These are phyloP conservation scores for Colletotrichum falcatum DNA, from an alignment of 2,329 filamentous ascomycete species.

Conservation along the genomic window DNA sequence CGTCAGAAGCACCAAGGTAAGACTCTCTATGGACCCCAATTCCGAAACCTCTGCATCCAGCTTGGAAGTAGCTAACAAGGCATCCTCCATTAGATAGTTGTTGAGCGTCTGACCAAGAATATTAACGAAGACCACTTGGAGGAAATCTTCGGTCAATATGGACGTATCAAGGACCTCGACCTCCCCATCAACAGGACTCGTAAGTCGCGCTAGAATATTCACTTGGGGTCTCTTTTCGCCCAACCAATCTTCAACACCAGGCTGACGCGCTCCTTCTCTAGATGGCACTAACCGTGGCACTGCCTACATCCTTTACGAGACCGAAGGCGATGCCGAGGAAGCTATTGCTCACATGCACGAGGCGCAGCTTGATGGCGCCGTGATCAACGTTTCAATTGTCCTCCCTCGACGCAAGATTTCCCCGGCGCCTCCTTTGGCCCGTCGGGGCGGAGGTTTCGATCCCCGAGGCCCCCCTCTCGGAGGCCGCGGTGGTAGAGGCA, in stretches of 20 bases:
- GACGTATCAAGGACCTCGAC: slow-evolving; percentile 86
- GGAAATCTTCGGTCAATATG: slow-evolving; percentile 93
- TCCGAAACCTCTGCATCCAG: slow-evolving; percentile 32
- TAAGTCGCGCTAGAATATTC: neutral
- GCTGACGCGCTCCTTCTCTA: slow-evolving; percentile 51
- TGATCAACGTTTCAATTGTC: slow-evolving; percentile 89
- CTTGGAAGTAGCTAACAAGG: slow-evolving; percentile 7
- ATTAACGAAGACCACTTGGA: slow-evolving; percentile 88
- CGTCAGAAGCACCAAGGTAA: slow-evolving; percentile 65
- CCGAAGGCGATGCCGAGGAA: slow-evolving; percentile 82
- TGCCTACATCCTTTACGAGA: slow-evolving; percentile 88
- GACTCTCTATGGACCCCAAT: slow-evolving; percentile 31
- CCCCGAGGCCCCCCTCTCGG: slow-evolving; percentile 60
- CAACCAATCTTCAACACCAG: slow-evolving; percentile 2
- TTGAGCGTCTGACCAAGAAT: slow-evolving; percentile 96
- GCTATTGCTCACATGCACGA: slow-evolving; percentile 99
- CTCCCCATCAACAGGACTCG: slow-evolving; percentile 81
- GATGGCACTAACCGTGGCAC: slow-evolving; percentile 92
- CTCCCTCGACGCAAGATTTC: slow-evolving; percentile 86
- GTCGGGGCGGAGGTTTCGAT: slow-evolving; percentile 71
- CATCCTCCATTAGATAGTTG: slow-evolving; percentile 77
- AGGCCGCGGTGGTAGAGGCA: slow-evolving; percentile 42
- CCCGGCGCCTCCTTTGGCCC: slow-evolving; percentile 78
- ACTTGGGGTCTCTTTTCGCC: neutral
- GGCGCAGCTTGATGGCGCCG: slow-evolving; percentile 87